phyloP scores from a whole-genome alignment of 1,284 basidiomycete species.

The Irpex sp. region DNA sequence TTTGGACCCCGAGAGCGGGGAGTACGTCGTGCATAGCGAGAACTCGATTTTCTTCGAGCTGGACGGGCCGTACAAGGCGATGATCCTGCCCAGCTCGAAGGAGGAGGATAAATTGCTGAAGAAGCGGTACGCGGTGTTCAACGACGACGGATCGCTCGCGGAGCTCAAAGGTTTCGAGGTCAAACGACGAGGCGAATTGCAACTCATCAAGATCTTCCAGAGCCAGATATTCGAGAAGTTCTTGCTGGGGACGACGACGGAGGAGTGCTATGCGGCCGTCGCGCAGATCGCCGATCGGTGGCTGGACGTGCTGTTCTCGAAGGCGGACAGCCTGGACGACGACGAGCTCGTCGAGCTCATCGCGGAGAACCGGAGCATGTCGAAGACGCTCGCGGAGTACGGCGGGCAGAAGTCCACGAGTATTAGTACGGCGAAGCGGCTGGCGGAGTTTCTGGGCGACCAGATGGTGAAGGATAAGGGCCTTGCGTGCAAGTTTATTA shows the following conservation, averaged over 20 bases:
- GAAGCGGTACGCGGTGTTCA: slow-evolving; percentile 99
- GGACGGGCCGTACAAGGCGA: slow-evolving; percentile 97
- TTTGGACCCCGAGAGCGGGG: slow-evolving; percentile 79
- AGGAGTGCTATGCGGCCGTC: slow-evolving; percentile 95
- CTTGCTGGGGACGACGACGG: slow-evolving; percentile 86
- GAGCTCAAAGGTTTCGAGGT: slow-evolving; percentile 99
- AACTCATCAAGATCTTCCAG: slow-evolving; percentile 99
- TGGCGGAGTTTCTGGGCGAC: slow-evolving; percentile 96
- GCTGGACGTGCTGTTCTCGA: slow-evolving; percentile 93
- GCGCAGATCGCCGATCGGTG: slow-evolving; percentile 95
- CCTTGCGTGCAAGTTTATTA: slow-evolving; percentile 98
- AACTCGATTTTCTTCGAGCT: slow-evolving; percentile 99
- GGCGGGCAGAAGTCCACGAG: slow-evolving; percentile 97
- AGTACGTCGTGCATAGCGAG: slow-evolving; percentile 88
- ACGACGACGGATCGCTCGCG: slow-evolving; percentile 94
- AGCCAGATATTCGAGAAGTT: slow-evolving; percentile 99
- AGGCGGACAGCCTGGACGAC: slow-evolving; percentile 81
- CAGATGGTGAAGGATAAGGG: slow-evolving; percentile 99
- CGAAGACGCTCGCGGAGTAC: slow-evolving; percentile 95
- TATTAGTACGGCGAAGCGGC: slow-evolving; percentile 92
- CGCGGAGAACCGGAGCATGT: slow-evolving; percentile 98
- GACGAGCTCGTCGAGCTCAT: slow-evolving; percentile 97
- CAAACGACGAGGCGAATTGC: slow-evolving; percentile 95
- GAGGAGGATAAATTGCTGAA: slow-evolving; percentile 99
- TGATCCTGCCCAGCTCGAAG: slow-evolving; percentile 99